A percentile compares a stretch with the other conserved stretches of the same genome.
Conservation (phyloP, 257 asterid genomes). For the Ligustrum vulgare region DNA sequence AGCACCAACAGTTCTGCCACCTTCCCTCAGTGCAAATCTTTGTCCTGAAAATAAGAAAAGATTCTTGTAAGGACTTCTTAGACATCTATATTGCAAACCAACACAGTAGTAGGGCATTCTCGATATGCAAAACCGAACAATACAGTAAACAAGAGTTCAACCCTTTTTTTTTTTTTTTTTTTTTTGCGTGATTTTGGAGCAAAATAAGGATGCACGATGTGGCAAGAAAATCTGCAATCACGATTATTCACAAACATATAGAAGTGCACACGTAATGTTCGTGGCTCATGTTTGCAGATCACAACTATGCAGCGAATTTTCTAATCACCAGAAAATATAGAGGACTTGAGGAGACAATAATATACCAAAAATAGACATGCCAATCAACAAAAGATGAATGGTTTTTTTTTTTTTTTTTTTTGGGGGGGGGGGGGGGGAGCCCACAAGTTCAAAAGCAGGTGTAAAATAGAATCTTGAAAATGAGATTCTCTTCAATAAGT, state of each 20-base stretch:
- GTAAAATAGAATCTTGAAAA: neutral
- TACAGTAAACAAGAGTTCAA: too few relatives aligned
- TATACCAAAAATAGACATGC: neutral
- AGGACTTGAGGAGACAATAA: neutral
- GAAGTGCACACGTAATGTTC: too few relatives aligned
- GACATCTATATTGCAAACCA: neutral
- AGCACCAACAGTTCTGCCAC: constrained; percentile 98
- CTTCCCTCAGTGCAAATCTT: constrained; percentile 98
- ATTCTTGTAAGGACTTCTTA: neutral
- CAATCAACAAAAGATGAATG: too few relatives aligned
- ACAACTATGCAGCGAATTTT: neutral
- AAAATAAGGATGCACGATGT: neutral
- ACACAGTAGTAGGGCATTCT: neutral
- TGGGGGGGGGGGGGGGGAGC: too few relatives aligned
- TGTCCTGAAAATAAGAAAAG: constrained; percentile 57
- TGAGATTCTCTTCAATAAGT: neutral
- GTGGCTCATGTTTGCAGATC: neutral
- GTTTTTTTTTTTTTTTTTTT: too few relatives aligned
- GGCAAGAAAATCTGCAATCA: neutral
- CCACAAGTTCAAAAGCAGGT: too few relatives aligned
- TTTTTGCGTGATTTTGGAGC: neutral
- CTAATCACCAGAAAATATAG: neutral
- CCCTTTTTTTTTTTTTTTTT: too few relatives aligned
- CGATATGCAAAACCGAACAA: too few relatives aligned
- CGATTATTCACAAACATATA: neutral